Evolutionary conservation across 169 alveolate genomes (phyloP).

Genomic region (Eimeria praecox): DNA sequence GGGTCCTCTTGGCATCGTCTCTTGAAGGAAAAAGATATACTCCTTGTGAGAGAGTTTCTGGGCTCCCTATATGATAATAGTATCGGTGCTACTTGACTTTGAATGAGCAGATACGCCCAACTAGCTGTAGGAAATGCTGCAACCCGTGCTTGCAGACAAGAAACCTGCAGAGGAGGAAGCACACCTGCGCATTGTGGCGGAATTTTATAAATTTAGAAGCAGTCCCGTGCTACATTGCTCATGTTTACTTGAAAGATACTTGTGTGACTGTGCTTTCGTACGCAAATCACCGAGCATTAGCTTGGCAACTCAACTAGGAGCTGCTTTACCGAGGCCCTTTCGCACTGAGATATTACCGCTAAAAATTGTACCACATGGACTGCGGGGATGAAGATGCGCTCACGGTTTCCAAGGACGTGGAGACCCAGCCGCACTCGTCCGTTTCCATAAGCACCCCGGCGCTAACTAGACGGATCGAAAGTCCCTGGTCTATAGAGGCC

Average conservation of each 20-base stretch:
- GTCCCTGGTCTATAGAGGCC: background rate
- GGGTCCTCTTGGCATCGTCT: conserved; percentile 40
- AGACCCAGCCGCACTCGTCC: background rate
- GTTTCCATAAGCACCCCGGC: background rate
- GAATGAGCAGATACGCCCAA: background rate
- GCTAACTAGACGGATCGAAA: background rate
- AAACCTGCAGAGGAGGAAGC: background rate
- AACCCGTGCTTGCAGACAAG: background rate
- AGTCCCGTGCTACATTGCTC: background rate
- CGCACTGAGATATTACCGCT: background rate
- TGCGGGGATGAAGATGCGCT: background rate
- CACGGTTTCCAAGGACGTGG: background rate
- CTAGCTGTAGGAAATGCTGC: background rate
- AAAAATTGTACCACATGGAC: background rate
- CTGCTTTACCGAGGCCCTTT: background rate
- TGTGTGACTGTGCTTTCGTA: background rate
- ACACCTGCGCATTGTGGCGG: background rate
- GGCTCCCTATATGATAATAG: background rate
- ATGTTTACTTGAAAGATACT: background rate
- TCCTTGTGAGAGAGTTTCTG: background rate
- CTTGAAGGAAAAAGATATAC: background rate
- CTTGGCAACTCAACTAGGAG: background rate
- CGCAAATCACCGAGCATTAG: background rate
- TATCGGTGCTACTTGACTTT: background rate
- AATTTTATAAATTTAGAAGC: background rate